Conservation (phyloP, 495 filamentous ascomycete species). For the Hypoxylon lienhwacheense region DNA sequence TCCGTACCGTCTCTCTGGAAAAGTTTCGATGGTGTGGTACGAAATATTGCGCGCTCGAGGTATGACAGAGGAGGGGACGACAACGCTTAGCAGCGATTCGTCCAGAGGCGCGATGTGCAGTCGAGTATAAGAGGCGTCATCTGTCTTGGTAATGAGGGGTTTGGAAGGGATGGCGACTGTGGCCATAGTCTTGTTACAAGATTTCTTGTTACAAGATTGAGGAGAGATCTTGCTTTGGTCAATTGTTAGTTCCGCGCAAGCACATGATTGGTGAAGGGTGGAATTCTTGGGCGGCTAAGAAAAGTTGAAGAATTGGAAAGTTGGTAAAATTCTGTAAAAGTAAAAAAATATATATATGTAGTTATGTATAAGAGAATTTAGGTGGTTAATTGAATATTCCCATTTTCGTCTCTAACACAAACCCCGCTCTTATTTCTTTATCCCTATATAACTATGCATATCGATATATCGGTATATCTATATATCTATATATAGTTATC, state of each 20-base stretch:
- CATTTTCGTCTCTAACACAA: too few species aligned
- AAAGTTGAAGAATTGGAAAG: constrained; percentile 1
- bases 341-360: too few species aligned
- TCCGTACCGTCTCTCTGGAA: constrained; percentile 87
- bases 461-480: too few species aligned
- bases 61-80: constrained; percentile 68
- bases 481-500: too few species aligned
- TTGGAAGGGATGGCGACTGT: constrained; percentile 13
- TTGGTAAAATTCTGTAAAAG: too few species aligned
- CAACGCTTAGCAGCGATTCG: constrained; percentile 64
- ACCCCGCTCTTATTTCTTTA: too few species aligned
- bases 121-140: constrained; percentile 50
- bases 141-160: constrained; percentile 4
- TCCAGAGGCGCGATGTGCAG: constrained; percentile 88
- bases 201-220: constrained; percentile 10
- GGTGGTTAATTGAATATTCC: too few species aligned
- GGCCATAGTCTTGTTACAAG: constrained; percentile 19
- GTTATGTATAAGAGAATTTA: too few species aligned
- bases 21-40: constrained; percentile 79
- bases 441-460: too few species aligned
- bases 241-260: background rate
- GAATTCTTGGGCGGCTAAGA: constrained; percentile 8
- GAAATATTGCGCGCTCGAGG: constrained; percentile 73
- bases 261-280: constrained; percentile 2
- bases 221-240: constrained; percentile 1